A percentile compares a stretch with the other conserved stretches of the same genome.
phyloP scores from a whole-genome alignment of 2,329 filamentous ascomycete species.

The Hymenoscyphus repandus region DNA sequence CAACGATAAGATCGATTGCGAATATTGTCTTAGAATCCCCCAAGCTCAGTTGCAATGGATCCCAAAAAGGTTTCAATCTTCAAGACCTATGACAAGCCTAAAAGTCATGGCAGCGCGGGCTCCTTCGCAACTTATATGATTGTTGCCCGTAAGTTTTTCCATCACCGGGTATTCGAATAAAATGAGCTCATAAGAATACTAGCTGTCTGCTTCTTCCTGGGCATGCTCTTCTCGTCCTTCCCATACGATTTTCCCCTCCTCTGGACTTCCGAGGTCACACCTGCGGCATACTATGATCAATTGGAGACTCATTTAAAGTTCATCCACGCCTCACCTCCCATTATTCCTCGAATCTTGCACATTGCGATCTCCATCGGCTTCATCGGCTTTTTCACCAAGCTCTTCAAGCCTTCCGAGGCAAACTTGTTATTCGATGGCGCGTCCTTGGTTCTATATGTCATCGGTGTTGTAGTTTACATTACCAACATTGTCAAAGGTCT shows the following conservation, averaged over 20 bases:
- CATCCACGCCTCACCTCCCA: slow-evolving; percentile 82
- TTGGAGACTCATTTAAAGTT: slow-evolving; percentile 88
- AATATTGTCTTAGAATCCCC: not conserved
- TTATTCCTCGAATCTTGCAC: slow-evolving; percentile 90
- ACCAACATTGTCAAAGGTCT: slow-evolving; percentile 96
- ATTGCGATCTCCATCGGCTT: slow-evolving; percentile 87
- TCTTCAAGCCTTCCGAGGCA: slow-evolving; percentile 87
- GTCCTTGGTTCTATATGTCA: slow-evolving; percentile 67
- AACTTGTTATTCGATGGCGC: slow-evolving; percentile 92
- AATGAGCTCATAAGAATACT: slow-evolving; percentile 15
- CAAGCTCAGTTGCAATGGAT: slow-evolving; percentile 22
- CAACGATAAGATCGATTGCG: slow-evolving; percentile 5
- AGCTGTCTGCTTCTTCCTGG: slow-evolving; percentile 96
- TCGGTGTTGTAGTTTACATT: slow-evolving; percentile 87
- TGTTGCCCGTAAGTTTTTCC: slow-evolving; percentile 68
- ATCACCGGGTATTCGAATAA: slow-evolving; percentile 9
- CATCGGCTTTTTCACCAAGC: slow-evolving; percentile 84
- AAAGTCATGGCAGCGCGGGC: slow-evolving; percentile 39
- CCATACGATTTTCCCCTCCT: slow-evolving; percentile 93
- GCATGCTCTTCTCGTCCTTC: slow-evolving; percentile 92
- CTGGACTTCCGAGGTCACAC: slow-evolving; percentile 64
- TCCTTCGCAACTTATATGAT: slow-evolving; percentile 97
- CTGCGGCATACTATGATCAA: slow-evolving; percentile 69
- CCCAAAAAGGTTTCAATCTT: slow-evolving; percentile 29
- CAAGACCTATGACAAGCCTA: slow-evolving; percentile 32